Evolutionary conservation across 176 grass and related monocot genomes (phyloP), one percentile per base, ranked within the genome.

Genomic region (Alopecurus myosuroides): DNA sequence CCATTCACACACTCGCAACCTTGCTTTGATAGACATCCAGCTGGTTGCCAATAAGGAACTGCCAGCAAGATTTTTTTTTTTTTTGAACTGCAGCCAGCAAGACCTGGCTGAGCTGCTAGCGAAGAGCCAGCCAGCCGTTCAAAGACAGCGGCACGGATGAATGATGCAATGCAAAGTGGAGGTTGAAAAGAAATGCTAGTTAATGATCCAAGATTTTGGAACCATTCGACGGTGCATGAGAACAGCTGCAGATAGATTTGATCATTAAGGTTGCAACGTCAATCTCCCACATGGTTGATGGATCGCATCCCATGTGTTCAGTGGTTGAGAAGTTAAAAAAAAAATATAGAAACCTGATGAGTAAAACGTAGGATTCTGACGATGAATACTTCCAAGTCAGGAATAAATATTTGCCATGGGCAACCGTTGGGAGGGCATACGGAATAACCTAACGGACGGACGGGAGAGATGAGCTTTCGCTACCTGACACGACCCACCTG

Each of bases 21-120:
- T 73, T 39, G 64, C 51, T 62, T 79, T 61, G 5, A 8, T 64
- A 17, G 30, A 48, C 1, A 6, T 13, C 69, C 83, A 86, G 84
- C 79, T 79, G 45, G 84, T 51, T 82, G 78, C 63, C 64, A 36
- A n/a, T 7, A 33, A 41, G 13, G 72, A 50, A 78, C 84, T 86
- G 74, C 72, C 5, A 23, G 33, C 35, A 78, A 53, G 52, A 55
- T n/a, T n/a, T n/a, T n/a, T n/a, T n/a, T n/a, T n/a, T n/a, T n/a
- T n/a, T n/a, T n/a, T n/a, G n/a, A n/a, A n/a, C n/a, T n/a, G n/a
- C 84, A 90, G 74, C 72, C 5, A 23, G 33, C 35, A 78, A 53
- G 52, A 55, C 20, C 2, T 78, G 25, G 18, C 19, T 11, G 33
- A 6, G 3, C 28, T 51, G 28, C 18, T 50, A 74, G 11, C 26